Evolutionary conservation across 164 flowering plant genomes (phyloP).

Genomic region (Akebia trifoliata): DNA sequence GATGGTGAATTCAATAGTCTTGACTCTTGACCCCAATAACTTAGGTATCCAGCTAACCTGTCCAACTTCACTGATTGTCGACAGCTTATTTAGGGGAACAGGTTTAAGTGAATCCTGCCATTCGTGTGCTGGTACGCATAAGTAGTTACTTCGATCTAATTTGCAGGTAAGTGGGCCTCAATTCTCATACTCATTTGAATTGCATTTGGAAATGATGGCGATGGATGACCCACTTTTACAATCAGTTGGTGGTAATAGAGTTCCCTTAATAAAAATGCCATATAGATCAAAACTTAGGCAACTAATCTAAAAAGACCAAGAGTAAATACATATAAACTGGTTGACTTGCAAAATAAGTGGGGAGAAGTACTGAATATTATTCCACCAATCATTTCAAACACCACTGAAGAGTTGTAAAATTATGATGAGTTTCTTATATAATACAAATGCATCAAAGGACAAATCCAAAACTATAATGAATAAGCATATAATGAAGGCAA

Average conservation of each 20-base stretch:
- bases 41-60: no score
- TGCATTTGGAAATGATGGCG: background rate
- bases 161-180: background rate
- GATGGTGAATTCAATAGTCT: no score
- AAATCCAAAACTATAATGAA: conserved; percentile 2
- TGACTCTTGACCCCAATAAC: no score
- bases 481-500: no score
- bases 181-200: background rate
- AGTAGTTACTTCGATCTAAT: background rate
- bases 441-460: conserved; percentile 15
- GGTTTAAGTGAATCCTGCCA: background rate
- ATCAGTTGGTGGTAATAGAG: background rate
- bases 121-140: background rate
- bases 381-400: background rate
- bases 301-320: no score
- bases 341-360: no score
- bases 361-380: no score
- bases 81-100: no score
- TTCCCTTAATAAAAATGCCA: no score
- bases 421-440: conserved; percentile 6
- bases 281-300: no score
- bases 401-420: background rate
- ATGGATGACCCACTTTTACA: background rate
- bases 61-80: no score
- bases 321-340: no score